Evolutionary conservation across 805 yeast species (phyloP).

Genomic region (Ogataea kodamae): DNA sequence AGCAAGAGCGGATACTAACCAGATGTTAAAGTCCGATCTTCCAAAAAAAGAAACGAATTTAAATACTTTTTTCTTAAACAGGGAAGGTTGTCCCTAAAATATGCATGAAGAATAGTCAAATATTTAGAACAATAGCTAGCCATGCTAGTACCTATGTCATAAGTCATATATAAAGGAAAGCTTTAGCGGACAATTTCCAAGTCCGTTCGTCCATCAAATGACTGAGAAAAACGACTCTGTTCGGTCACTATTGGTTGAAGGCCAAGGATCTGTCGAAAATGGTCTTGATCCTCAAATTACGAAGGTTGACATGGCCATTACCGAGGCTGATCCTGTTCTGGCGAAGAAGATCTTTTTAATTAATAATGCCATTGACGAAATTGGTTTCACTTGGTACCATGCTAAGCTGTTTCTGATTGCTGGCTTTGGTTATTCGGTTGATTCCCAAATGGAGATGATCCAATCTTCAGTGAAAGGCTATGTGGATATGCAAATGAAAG

Average conservation of each 20-base stretch:
- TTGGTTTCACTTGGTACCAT: constrained; percentile 59
- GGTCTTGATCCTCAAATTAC: constrained; percentile 15
- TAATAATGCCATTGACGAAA: constrained; percentile 55
- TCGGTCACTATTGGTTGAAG: not conserved
- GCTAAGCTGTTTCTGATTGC: constrained; percentile 46
- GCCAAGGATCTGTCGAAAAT: constrained; percentile 7
- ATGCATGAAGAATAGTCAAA: no score
- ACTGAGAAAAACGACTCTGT: constrained; percentile 1
- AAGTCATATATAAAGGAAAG: no score
- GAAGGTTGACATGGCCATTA: constrained; percentile 20
- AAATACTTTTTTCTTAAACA: no score
- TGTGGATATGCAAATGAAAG: constrained; percentile 40
- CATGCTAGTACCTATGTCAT: no score
- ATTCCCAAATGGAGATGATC: constrained; percentile 50
- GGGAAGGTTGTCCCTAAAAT: no score
- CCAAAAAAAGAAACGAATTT: no score
- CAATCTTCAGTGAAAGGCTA: constrained; percentile 41
- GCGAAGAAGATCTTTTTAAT: constrained; percentile 41
- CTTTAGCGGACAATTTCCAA: no score
- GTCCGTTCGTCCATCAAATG: constrained; percentile 2
- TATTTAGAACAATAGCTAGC: no score
- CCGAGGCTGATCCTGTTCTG: constrained; percentile 35
- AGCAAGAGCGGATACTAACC: no score
- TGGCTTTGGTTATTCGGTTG: constrained; percentile 56
- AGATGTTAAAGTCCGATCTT: no score